These are phyloP conservation scores for Crucibulum laeve DNA, from an alignment of 768 basidiomycete species.

Conservation along the genomic window DNA sequence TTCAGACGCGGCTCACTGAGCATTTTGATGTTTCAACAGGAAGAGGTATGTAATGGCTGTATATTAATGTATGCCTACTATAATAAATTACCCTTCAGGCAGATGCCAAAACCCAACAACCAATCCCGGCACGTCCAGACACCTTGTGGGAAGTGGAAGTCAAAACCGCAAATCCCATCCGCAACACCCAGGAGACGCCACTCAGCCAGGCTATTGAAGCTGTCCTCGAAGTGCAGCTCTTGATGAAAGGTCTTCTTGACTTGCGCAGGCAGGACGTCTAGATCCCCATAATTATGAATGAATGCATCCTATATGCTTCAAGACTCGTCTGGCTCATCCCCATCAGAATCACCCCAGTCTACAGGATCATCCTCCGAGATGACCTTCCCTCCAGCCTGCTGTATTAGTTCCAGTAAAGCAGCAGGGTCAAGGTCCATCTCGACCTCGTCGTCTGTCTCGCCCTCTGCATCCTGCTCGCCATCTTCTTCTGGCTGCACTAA, in stretches of 20 bases:
- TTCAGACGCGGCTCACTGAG: slow-evolving; percentile 68
- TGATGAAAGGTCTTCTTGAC: slow-evolving; percentile 84
- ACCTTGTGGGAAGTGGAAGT: slow-evolving; percentile 89
- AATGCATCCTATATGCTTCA: slow-evolving; percentile 1
- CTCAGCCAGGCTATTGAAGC: slow-evolving; percentile 67
- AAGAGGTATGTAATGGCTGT: slow-evolving; percentile 46
- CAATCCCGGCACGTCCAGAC: slow-evolving; percentile 73
- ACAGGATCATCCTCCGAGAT: slow-evolving; percentile 38
- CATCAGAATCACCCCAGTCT: slow-evolving; percentile 50
- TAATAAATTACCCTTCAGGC: slow-evolving; percentile 37
- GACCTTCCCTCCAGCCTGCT: slow-evolving; percentile 24
- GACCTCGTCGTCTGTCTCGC: slow-evolving; percentile 24
- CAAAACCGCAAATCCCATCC: slow-evolving; percentile 74
- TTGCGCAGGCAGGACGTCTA: slow-evolving; percentile 70
- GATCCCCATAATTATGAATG: not conserved
- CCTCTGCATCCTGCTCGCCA: slow-evolving; percentile 15
- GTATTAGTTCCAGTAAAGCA: slow-evolving; percentile 36
- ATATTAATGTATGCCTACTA: slow-evolving; percentile 3
- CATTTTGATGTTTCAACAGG: slow-evolving; percentile 84
- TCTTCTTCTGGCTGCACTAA: not conserved
- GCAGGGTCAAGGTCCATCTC: slow-evolving; percentile 35
- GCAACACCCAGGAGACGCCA: slow-evolving; percentile 74
- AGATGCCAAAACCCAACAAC: slow-evolving; percentile 69
- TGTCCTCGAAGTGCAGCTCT: slow-evolving; percentile 73
- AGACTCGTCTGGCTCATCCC: slow-evolving; percentile 28